phyloP scores from a whole-genome alignment of 345 rosid genomes.

The Eucalyptus paniculata region DNA sequence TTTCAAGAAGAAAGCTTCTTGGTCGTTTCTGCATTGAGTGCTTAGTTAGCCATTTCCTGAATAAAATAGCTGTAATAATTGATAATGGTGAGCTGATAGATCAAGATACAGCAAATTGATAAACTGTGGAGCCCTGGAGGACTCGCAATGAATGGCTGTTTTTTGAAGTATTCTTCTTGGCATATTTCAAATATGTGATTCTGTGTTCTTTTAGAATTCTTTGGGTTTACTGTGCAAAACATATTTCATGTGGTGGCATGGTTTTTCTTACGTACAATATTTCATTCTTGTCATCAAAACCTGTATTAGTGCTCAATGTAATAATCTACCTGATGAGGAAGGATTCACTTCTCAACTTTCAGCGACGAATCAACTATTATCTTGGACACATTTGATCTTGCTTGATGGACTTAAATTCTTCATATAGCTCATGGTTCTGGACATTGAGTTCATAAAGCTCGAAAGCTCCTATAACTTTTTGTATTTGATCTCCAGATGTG shows the following conservation, averaged over 20 bases:
- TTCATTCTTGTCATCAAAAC: neutral
- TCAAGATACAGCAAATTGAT: neutral
- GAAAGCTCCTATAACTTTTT: neutral
- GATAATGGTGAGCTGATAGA: neutral
- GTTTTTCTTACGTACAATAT: neutral
- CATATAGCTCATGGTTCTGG: neutral
- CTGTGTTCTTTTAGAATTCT: neutral
- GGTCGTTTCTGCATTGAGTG: neutral
- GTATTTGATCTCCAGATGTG: conserved; percentile 45
- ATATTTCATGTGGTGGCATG: neutral
- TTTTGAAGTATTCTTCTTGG: neutral
- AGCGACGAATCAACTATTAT: neutral
- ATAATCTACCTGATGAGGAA: neutral
- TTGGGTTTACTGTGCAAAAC: neutral
- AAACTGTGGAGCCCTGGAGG: neutral
- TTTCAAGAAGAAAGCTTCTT: neutral
- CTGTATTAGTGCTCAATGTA: neutral
- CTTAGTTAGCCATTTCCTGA: neutral
- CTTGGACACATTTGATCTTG: neutral
- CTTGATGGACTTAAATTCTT: neutral
- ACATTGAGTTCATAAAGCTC: neutral
- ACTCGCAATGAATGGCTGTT: neutral
- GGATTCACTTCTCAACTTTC: neutral
- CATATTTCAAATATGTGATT: neutral
- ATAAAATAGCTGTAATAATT: neutral